Evolutionary conservation across 768 basidiomycete genomes (phyloP), one percentile per base, ranked within the genome.

Genomic region (Megacollybia marginata): DNA sequence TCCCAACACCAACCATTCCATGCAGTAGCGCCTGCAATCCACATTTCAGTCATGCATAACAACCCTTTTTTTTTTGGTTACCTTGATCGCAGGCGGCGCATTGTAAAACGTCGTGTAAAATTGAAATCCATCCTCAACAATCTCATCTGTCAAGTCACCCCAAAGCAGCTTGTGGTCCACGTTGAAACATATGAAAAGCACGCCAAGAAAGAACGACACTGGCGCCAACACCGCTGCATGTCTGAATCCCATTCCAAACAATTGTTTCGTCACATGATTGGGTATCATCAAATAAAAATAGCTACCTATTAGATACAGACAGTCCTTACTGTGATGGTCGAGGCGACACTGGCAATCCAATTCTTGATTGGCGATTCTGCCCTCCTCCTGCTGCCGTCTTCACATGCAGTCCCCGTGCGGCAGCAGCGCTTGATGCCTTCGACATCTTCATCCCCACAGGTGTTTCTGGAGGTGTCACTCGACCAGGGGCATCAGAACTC

Each of bases 21-120:
- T 97, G 93, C 52, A 96, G 73, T 48, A 95, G 70, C 0, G 90
- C 92, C 91, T 94, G 55, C 35, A 20, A 45, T 11, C 46, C n/a
- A 23, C 32, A 51, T 36, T 33, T 55, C n/a, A 53, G 23, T 28
- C 23, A n/a, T n/a, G n/a, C n/a, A n/a, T n/a, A n/a, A n/a, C n/a
- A n/a, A n/a, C n/a, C n/a, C n/a, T n/a, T n/a, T n/a, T n/a, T n/a
- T n/a, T n/a, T n/a, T n/a, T n/a, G n/a, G n/a, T n/a, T 51, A 88
- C 92, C 81, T 93, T 94, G 69, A 96, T 92, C 38, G 91, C 94
- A 23, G 85, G 86, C 3, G 94, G 94, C 1, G 94, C 83, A 63
- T 91, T 89, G 69, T 80, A 95, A 70, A 96, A 97, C 20, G 90
- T 93, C 46, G 79, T 79, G 63, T 97, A 97, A 68, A 93, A 95